Evolutionary conservation across 768 basidiomycete genomes (phyloP).

Genomic region (Brasilioporus rufonigricans): DNA sequence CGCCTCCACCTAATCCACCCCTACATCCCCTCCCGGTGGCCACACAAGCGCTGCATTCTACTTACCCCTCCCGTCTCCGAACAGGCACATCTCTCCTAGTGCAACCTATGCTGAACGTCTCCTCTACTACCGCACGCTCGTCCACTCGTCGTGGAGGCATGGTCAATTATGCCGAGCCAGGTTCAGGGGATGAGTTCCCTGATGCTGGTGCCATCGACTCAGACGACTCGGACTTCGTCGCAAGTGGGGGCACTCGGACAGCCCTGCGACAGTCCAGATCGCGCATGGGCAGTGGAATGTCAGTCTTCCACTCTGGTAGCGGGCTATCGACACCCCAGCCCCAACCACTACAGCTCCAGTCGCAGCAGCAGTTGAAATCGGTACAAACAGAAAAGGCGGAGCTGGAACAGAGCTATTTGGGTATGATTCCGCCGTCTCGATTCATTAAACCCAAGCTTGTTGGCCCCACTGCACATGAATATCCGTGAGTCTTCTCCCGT

Average conservation of each 20-base stretch:
- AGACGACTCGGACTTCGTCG: constrained; percentile 80
- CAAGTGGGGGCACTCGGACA: constrained; percentile 62
- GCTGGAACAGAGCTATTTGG: constrained; percentile 87
- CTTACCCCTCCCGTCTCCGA: constrained; percentile 86
- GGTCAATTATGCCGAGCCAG: constrained; percentile 86
- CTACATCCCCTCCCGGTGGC: constrained; percentile 56
- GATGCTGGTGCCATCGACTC: constrained; percentile 82
- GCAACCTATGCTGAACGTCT: constrained; percentile 68
- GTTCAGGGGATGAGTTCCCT: constrained; percentile 76
- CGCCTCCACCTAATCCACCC: constrained; percentile 46
- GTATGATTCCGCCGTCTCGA: constrained; percentile 76
- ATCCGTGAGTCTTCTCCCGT: constrained; percentile 57
- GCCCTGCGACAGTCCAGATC: constrained; percentile 47
- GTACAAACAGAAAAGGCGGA: constrained; percentile 50
- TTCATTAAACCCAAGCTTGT: constrained; percentile 66
- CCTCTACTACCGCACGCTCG: constrained; percentile 43
- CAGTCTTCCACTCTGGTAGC: constrained; percentile 53
- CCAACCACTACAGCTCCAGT: constrained; percentile 15
- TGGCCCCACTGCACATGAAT: constrained; percentile 62
- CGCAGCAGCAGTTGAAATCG: constrained; percentile 18
- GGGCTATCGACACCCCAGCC: constrained; percentile 39
- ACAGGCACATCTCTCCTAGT: constrained; percentile 88
- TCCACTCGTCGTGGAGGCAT: constrained; percentile 61
- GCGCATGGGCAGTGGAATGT: constrained; percentile 47
- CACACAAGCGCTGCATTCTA: constrained; percentile 72